These are phyloP conservation scores for Penicillium griseofulvum DNA, from an alignment of 2,329 filamentous ascomycete species.

Conservation along the genomic window DNA sequence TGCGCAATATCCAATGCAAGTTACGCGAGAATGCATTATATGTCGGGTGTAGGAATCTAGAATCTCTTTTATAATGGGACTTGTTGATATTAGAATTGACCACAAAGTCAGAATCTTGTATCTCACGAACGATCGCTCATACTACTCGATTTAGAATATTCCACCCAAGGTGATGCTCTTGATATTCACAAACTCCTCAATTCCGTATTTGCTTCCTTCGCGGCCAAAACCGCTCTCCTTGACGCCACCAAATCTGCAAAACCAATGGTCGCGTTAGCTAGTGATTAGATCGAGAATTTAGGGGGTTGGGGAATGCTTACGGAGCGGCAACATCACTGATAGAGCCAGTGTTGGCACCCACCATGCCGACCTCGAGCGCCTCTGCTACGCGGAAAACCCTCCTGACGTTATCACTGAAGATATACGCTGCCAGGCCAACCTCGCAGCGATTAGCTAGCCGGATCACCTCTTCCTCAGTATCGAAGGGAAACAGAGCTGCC, in stretches of 20 bases:
- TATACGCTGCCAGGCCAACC: constrained; percentile 86
- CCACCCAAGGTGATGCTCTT: constrained; percentile 49
- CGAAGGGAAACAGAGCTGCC: constrained; percentile 79
- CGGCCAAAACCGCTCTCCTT: constrained; percentile 76
- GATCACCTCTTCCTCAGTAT: constrained; percentile 81
- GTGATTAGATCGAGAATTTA: not conserved
- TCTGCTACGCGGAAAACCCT: constrained; percentile 57
- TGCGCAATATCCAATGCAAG: too few species aligned
- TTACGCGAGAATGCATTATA: too few species aligned
- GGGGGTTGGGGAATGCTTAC: constrained; percentile 24
- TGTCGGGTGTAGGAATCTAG: too few species aligned
- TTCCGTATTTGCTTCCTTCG: constrained; percentile 71
- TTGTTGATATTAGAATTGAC: too few species aligned
- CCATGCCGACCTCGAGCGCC: constrained; percentile 47
- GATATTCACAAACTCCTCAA: constrained; percentile 68
- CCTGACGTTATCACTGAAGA: constrained; percentile 65
- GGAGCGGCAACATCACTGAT: constrained; percentile 49
- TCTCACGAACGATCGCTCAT: too few species aligned
- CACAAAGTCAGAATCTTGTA: too few species aligned
- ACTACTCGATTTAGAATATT: too few species aligned
- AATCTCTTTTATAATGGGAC: too few species aligned
- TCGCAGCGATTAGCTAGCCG: constrained; percentile 72
- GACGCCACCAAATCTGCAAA: constrained; percentile 65
- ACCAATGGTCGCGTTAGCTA: constrained; percentile 2
- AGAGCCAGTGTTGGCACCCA: constrained; percentile 65